Evolutionary conservation across 1,284 basidiomycete species (phyloP), one percentile per base, ranked within the genome.

Genomic region (Puccinia novopanici): DNA sequence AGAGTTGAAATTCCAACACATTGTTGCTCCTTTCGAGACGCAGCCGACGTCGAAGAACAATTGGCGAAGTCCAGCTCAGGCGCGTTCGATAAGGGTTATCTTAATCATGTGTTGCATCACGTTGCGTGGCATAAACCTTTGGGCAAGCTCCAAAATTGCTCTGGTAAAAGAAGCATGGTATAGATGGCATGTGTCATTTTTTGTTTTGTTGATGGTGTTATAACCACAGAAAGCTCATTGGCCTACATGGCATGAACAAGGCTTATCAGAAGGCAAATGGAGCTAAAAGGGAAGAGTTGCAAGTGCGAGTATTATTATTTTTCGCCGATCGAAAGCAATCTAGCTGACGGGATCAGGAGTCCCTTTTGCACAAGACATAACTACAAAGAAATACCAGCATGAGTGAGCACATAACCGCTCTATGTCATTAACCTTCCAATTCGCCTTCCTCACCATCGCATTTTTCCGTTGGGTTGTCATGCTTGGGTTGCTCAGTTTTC

Each of bases 371-470:
- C 30, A 48, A 19, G 50, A 70, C 12, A 71, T 30, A 71, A 54
- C 48, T 54, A 55, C 68, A 52, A 71, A 71, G 68, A 55, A 34
- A 52, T 71, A n/a, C 63, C 63, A 27, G 19, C 63, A 42, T 67
- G 48, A 48, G 63, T 48, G 63, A 67, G 48, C 68, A 52, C 34
- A 42, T 48, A 52, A 27, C 15, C 4, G n/a, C 40, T 55, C 57
- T 61, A 54, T 19, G 30, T 61, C 30, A 57, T 78, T 68, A 78
- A 68, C 76, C 76, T 54, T 80, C 77, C 48, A 80, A 65, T 61
- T 80, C 77, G 59, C 77, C 77, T 73, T 80, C 77, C 70, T 80
- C 77, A 48, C 77, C 77, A 65, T 80, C 77, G 57, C 55, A 65
- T 63, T 80, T 80, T 65, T 80, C 77, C 61, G 68, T 34, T 34